Percentiles rank a stretch among this genome's conserved stretches.
Conservation (phyloP, 208 protist species). For the Trypanosoma caninum region DNA sequence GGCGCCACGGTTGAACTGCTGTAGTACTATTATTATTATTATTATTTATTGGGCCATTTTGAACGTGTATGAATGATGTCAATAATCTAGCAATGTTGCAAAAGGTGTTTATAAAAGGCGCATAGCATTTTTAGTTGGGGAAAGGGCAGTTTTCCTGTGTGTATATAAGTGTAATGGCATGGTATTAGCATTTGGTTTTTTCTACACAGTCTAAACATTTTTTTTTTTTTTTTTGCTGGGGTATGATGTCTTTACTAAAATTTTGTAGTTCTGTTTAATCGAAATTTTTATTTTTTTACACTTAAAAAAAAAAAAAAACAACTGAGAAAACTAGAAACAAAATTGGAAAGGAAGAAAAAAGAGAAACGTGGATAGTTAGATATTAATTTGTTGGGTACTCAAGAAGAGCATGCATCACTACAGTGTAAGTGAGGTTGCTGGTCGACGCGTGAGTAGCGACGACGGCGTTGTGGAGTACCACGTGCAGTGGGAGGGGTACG, state of each 20-base stretch:
- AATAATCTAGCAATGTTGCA: too few species aligned
- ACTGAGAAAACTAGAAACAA: too few species aligned
- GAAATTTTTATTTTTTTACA: background rate
- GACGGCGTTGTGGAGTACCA: conserved; percentile 64
- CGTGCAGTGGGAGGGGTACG: conserved; percentile 40
- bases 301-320: too few species aligned
- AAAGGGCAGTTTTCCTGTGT: too few species aligned
- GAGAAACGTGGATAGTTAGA: background rate
- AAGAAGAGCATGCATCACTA: conserved; percentile 24
- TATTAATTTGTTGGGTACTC: background rate
- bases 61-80: too few species aligned
- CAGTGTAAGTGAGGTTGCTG: conserved; percentile 33
- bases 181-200: too few species aligned
- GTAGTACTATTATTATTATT: conserved; percentile 27
- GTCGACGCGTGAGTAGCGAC: conserved; percentile 41
- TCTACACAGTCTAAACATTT: background rate
- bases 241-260: background rate
- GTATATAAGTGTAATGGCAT: too few species aligned
- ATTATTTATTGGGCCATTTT: background rate
- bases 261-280: background rate
- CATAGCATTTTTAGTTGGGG: too few species aligned
- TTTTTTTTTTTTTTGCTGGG: conserved; percentile 9
- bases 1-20: conserved; percentile 84
- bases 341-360: background rate
- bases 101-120: too few species aligned